Conservation (phyloP, 2,329 filamentous ascomycete genomes). For the Pseudohalonectria lignicola region DNA sequence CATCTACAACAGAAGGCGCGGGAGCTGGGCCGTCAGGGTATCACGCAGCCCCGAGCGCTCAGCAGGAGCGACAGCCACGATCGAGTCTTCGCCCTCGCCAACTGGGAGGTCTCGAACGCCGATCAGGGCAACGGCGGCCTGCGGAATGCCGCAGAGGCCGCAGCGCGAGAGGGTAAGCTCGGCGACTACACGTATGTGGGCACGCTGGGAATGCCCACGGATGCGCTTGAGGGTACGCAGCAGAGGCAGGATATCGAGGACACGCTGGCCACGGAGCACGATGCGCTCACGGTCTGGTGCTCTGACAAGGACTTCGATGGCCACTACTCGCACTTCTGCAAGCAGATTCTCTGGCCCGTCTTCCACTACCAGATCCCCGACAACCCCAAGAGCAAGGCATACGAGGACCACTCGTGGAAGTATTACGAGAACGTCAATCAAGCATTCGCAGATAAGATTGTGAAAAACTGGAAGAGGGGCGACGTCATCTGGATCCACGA, state of each 20-base stretch:
- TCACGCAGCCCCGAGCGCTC: conserved; percentile 41
- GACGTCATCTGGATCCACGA: conserved; percentile 95
- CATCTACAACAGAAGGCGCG: conserved; percentile 42
- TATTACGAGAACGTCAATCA: conserved; percentile 91
- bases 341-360: conserved; percentile 94
- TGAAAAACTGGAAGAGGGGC: conserved; percentile 85
- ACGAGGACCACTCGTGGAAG: conserved; percentile 92
- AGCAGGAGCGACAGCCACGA: conserved; percentile 54
- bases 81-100: conserved; percentile 61
- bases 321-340: conserved; percentile 93
- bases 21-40: conserved; percentile 44
- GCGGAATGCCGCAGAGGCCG: conserved; percentile 76
- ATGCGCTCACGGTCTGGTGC: conserved; percentile 75
- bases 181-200: conserved; percentile 82
- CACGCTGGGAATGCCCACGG: conserved; percentile 87
- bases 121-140: conserved; percentile 90
- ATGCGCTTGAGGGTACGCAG: conserved; percentile 62
- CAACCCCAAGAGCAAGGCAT: conserved; percentile 96
- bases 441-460: conserved; percentile 81
- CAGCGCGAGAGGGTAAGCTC: conserved; percentile 56
- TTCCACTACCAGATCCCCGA: conserved; percentile 98
- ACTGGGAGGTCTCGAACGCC: conserved; percentile 74
- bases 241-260: conserved; percentile 78
- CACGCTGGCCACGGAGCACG: conserved; percentile 66
- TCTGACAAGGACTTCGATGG: conserved; percentile 89